Evolutionary conservation across 2,329 filamentous ascomycete genomes (phyloP), one percentile per base, ranked within the genome.

Genomic region (Nannizziopsis arthrosporioides): DNA sequence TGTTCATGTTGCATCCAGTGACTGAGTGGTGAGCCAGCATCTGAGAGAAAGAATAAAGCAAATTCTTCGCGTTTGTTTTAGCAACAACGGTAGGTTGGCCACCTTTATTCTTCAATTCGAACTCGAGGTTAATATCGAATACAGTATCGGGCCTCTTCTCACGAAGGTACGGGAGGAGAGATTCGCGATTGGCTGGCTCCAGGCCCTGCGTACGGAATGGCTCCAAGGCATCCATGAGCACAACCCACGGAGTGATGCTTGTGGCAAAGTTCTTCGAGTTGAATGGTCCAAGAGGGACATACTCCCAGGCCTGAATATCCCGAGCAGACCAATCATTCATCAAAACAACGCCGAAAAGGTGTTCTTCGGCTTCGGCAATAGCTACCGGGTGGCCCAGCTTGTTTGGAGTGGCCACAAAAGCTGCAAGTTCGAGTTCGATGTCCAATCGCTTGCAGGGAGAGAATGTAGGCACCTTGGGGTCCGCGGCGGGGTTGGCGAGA

Each of bases 321-420:
- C 85, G 72, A 3, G 85, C 85, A 47, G 81, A 86, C 86, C 86
- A 93, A 65, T 93, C 86, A 57, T 93, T 93, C 73, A 93, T 76
- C 49, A 93, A 66, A 0, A 92, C 85, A 19, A 86, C 73, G 11
- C 86, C 86, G 59, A 92, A 92, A 22, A 93, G 73, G 57, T 80
- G 73, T 14, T 85, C 75, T 46, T 81, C 78, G 0, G 85, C 85
- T 39, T 81, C 68, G 2, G 69, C 66, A 17, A 89, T 75, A 0
- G 71, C 65, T 15, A 92, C 73, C 0, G 79, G 74, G 47, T 75
- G 68, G 5, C 85, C 84, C 58, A 86, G 70, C 1, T 72, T 63
- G 57, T 84, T 88, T 0, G 73, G 69, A 42, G 68, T 76, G 62
- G 77, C 79, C 4, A 92, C 72, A 57, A 90, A 85, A 38, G 80